A percentile compares a stretch with the other conserved stretches of the same genome.
These are phyloP conservation scores for Eutrema yunnanense DNA, from an alignment of 345 rosid genomes.

Conservation along the genomic window DNA sequence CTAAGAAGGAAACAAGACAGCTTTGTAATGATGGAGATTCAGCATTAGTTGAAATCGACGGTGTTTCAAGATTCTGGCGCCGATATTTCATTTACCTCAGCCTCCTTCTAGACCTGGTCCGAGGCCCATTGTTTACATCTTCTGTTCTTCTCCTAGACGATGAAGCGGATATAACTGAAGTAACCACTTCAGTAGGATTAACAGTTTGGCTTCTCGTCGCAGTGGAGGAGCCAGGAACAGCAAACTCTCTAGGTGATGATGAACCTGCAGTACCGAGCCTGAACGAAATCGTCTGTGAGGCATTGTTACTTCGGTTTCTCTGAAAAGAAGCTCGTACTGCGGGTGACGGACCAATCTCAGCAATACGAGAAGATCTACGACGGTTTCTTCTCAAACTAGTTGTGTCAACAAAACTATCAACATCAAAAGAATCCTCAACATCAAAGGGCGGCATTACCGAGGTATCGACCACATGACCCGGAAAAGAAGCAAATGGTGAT, in stretches of 20 bases:
- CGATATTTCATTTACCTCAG: slow-evolving; percentile 17
- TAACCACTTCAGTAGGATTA: slow-evolving; percentile 30
- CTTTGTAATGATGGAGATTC: background rate
- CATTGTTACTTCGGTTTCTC: slow-evolving; percentile 20
- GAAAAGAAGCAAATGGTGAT: slow-evolving; percentile 31
- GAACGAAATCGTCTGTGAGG: slow-evolving; percentile 18
- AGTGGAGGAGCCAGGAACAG: slow-evolving; percentile 8
- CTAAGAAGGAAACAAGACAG: background rate
- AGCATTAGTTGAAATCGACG: background rate
- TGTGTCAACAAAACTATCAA: slow-evolving; percentile 33
- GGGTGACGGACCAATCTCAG: slow-evolving; percentile 27
- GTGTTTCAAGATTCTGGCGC: background rate
- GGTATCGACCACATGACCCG: slow-evolving; percentile 39
- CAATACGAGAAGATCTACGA: slow-evolving; percentile 17
- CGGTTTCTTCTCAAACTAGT: slow-evolving; percentile 26
- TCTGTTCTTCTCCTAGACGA: slow-evolving; percentile 44
- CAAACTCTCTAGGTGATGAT: slow-evolving; percentile 14
- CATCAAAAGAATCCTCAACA: slow-evolving; percentile 23
- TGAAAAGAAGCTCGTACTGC: slow-evolving; percentile 2
- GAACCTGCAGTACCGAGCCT: slow-evolving; percentile 2
- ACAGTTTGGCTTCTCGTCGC: slow-evolving; percentile 24
- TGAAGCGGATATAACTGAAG: slow-evolving; percentile 36
- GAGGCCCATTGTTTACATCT: slow-evolving; percentile 35
- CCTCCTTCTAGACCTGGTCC: slow-evolving; percentile 49
- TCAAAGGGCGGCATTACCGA: slow-evolving; percentile 19